Evolutionary conservation across 2,329 filamentous ascomycete genomes (phyloP), one percentile per base, ranked within the genome.

Genomic region (Delphinella strobiligena): DNA sequence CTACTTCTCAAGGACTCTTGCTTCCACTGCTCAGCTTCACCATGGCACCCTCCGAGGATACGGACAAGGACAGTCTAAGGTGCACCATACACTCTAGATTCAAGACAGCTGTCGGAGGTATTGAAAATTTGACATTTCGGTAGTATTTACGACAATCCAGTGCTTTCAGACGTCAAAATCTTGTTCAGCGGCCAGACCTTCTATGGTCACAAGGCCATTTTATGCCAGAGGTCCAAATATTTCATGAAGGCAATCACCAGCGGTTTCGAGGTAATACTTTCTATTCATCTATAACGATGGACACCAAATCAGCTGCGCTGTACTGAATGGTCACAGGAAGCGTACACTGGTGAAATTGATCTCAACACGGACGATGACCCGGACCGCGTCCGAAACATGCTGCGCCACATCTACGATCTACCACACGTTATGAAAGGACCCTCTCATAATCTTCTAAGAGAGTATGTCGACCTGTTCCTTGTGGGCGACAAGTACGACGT

Each of bases 401-500:
- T 40, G 3, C 32, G 32, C 22, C 38, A 40, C 16, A 22, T 40
- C 12, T 40, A 35, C 24, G 38, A 31, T 3, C 32, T 40, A 9
- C 7, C 7, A 27, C 16, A 39, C 12, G 9, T 15, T 19, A 39
- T 39, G 37, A 10, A 40, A 17, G 38, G 31, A 11, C 38, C 31
- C 16, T 7, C 29, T n/a, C n/a, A n/a, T n/a, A n/a, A n/a, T n/a
- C n/a, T n/a, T n/a, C n/a, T n/a, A n/a, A n/a, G n/a, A 12, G 31
- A 31, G 17, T 24, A 35, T 7, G 36, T 38, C n/a, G 29, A 11
- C 11, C 31, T 47, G 15, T 49, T 44, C 34, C 30, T 36, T 8
- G 24, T 40, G 9, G 47, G 44, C 12, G 47, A 47, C 37, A 45
- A 49, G 35, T 47, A 47, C 33, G 35, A 45, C 9, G 33, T 47